Evolutionary conservation across 257 asterid genomes (phyloP).

Genomic region (Thymus quinquecostatus): DNA sequence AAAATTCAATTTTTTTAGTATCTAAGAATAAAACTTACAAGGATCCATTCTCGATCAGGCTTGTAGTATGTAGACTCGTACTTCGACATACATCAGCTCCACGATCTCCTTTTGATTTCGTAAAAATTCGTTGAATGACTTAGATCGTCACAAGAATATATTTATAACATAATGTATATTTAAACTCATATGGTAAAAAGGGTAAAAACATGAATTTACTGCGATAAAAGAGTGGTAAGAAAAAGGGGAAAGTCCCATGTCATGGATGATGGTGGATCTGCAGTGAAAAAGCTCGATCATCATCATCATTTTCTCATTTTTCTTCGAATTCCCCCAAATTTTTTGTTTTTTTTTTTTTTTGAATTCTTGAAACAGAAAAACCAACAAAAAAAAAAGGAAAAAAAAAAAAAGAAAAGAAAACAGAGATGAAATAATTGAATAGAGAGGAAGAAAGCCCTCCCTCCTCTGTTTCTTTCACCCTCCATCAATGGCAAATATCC

Average conservation of each 20-base stretch:
- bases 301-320: conserved; percentile 20
- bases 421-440: conserved; percentile 35
- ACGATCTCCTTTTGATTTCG: too few species aligned
- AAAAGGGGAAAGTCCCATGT: conserved; percentile 34
- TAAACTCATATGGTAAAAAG: neutral
- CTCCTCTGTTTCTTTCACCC: neutral
- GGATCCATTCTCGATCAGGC: too few species aligned
- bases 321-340: neutral
- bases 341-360: neutral
- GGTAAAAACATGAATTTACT: neutral
- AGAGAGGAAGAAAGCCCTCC: too few species aligned
- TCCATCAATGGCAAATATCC: conserved; percentile 47
- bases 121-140: too few species aligned
- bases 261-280: conserved; percentile 42
- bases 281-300: conserved; percentile 42
- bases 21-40: too few species aligned
- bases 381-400: conserved; percentile 14
- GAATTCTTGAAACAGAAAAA: neutral
- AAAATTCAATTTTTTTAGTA: too few species aligned
- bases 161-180: neutral
- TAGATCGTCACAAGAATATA: too few species aligned
- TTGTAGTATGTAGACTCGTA: too few species aligned
- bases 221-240: conserved; percentile 10
- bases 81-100: too few species aligned
- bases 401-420: conserved; percentile 27